Conservation (phyloP, 495 filamentous ascomycete genomes). For the Chaetomidium leptoderma region DNA sequence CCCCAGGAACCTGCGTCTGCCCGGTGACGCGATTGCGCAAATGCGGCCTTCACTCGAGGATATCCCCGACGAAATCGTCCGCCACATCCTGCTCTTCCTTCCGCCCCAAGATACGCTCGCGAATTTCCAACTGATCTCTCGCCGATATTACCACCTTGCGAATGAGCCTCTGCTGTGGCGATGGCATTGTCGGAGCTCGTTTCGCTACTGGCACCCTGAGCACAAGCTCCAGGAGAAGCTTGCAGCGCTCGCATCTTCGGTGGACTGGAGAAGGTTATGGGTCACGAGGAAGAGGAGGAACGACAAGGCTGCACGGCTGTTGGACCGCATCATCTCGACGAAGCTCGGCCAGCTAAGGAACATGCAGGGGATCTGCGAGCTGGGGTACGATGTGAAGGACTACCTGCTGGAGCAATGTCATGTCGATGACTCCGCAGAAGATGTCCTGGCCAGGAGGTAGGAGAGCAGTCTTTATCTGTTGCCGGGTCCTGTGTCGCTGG, state of each 20-base stretch:
- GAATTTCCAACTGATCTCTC: constrained; percentile 56
- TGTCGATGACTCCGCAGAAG: constrained; percentile 56
- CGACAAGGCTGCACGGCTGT: constrained; percentile 46
- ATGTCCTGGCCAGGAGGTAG: constrained; percentile 79
- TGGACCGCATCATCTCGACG: constrained; percentile 66
- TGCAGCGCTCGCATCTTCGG: constrained; percentile 43
- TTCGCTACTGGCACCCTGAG: constrained; percentile 65
- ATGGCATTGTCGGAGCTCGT: constrained; percentile 61
- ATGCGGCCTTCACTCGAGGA: constrained; percentile 33
- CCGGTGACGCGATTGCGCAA: constrained; percentile 3
- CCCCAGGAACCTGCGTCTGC: neutral
- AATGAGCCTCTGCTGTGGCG: constrained; percentile 76
- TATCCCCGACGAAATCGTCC: constrained; percentile 71
- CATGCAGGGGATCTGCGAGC: constrained; percentile 60
- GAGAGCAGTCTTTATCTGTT: neutral
- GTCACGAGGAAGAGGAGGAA: constrained; percentile 54
- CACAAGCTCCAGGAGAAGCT: constrained; percentile 62
- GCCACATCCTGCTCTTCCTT: constrained; percentile 60
- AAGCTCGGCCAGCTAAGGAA: constrained; percentile 66
- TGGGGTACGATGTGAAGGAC: constrained; percentile 88
- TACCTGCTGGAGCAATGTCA: constrained; percentile 63
- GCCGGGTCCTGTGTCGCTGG: no score
- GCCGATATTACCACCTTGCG: constrained; percentile 58
- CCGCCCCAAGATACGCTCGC: constrained; percentile 50
- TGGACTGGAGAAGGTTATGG: constrained; percentile 77